These are phyloP conservation scores for Schrenkiella parvula DNA, from an alignment of 345 rosid species.

Conservation along the genomic window DNA sequence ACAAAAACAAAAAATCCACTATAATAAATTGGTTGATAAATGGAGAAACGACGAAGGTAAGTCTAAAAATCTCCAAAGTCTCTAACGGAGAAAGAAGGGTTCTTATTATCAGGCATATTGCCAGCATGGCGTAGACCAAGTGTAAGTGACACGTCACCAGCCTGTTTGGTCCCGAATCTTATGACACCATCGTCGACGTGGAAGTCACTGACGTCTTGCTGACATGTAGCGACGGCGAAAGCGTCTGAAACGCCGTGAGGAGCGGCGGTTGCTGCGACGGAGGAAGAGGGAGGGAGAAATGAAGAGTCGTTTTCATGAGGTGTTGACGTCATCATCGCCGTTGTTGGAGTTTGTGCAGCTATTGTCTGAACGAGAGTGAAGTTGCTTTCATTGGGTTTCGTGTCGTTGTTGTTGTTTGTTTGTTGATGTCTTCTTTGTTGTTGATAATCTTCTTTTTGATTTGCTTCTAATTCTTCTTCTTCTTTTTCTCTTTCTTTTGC, in stretches of 20 bases:
- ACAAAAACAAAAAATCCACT: background rate
- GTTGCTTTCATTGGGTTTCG: slow-evolving; percentile 52
- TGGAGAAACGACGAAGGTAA: slow-evolving; percentile 24
- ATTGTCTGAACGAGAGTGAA: slow-evolving; percentile 24
- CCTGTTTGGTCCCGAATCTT: slow-evolving; percentile 65
- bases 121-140: slow-evolving; percentile 95
- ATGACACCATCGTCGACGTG: slow-evolving; percentile 38
- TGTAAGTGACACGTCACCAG: slow-evolving; percentile 95
- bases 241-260: slow-evolving; percentile 24
- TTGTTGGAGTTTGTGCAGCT: slow-evolving; percentile 41
- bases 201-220: slow-evolving; percentile 38
- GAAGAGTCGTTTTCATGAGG: slow-evolving; percentile 72
- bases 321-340: slow-evolving; percentile 44
- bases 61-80: slow-evolving; percentile 72
- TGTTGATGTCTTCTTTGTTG: slow-evolving; percentile 34
- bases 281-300: slow-evolving; percentile 18
- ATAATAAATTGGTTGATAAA: slow-evolving; percentile 15
- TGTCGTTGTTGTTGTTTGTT: slow-evolving; percentile 32
- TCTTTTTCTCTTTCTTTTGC: slow-evolving; percentile 51
- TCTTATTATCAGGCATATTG: slow-evolving; percentile 65
- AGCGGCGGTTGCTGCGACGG: slow-evolving; percentile 23
- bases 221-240: slow-evolving; percentile 27
- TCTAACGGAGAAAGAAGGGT: slow-evolving; percentile 63
- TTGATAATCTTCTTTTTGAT: slow-evolving; percentile 24
- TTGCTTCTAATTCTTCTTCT: slow-evolving; percentile 32